A percentile compares a stretch with the other conserved stretches of the same genome.
These are phyloP conservation scores for Neltuma alba DNA, from an alignment of 306 rosid species.

Conservation along the genomic window DNA sequence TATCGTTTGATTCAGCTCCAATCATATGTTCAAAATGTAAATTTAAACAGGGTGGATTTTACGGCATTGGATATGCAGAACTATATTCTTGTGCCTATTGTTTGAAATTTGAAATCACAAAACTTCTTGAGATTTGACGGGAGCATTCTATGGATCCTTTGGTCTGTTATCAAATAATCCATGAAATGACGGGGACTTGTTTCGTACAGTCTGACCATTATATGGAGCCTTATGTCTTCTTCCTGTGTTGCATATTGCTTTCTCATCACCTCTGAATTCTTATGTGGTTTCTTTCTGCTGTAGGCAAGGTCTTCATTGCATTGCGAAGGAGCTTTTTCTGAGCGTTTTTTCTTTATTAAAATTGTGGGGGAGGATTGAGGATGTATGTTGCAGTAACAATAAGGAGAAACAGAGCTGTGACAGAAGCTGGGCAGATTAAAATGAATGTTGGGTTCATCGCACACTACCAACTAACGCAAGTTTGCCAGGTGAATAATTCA, in stretches of 20 bases:
- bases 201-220: neutral
- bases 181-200: slow-evolving; percentile 5
- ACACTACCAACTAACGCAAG: slow-evolving; percentile 85
- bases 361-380: slow-evolving; percentile 59
- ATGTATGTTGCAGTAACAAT: slow-evolving; percentile 76
- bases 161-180: neutral
- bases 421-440: slow-evolving; percentile 75
- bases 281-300: slow-evolving; percentile 31
- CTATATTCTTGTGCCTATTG: slow-evolving; percentile 1
- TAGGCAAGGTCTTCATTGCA: slow-evolving; percentile 43
- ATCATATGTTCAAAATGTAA: slow-evolving; percentile 1
- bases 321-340: slow-evolving; percentile 34
- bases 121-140: slow-evolving; percentile 13
- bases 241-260: neutral
- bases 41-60: slow-evolving; percentile 3
- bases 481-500: slow-evolving; percentile 72
- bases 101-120: neutral
- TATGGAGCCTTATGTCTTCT: neutral
- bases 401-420: slow-evolving; percentile 63
- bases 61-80: neutral
- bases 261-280: slow-evolving; percentile 25
- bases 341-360: slow-evolving; percentile 37
- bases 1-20: neutral
- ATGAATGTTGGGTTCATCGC: slow-evolving; percentile 90
- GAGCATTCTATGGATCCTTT: neutral